These are phyloP conservation scores for Anthracocystis setariae DNA, from an alignment of 1,284 basidiomycete species.

Conservation along the genomic window DNA sequence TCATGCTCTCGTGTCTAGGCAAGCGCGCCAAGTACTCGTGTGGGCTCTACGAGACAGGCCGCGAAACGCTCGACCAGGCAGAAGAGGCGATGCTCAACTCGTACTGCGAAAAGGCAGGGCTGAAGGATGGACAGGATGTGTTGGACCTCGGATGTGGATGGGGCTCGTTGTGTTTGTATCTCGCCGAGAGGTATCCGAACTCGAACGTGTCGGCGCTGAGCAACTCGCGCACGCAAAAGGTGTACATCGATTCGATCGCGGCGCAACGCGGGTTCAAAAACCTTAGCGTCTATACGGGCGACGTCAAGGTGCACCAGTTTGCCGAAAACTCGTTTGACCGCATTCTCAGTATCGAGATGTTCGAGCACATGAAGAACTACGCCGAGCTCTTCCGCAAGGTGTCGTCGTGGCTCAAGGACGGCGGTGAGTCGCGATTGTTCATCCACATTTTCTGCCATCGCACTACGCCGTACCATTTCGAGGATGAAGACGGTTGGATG, in stretches of 20 bases:
- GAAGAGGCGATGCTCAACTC: conserved; percentile 76
- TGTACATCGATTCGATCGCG: conserved; percentile 75
- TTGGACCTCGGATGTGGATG: conserved; percentile 82
- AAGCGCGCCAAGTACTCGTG: conserved; percentile 68
- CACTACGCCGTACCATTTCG: conserved; percentile 76
- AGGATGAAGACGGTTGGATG: conserved; percentile 78
- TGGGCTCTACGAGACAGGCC: conserved; percentile 77
- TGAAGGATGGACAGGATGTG: conserved; percentile 76
- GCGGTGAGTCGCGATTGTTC: conserved; percentile 73
- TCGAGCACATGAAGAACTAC: conserved; percentile 76
- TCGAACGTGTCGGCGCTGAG: conserved; percentile 76
- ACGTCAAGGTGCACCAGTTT: conserved; percentile 78
- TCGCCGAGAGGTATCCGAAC: conserved; percentile 80
- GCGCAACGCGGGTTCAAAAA: conserved; percentile 74
- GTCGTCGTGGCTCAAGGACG: conserved; percentile 74
- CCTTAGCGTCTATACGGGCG: conserved; percentile 76
- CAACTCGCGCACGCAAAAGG: conserved; percentile 79
- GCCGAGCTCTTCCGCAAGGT: conserved; percentile 76
- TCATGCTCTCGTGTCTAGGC: conserved; percentile 60
- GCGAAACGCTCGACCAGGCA: conserved; percentile 76
- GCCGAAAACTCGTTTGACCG: conserved; percentile 73
- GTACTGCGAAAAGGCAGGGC: conserved; percentile 77
- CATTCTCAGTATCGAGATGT: conserved; percentile 83
- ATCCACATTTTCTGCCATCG: conserved; percentile 80
- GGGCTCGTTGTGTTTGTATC: conserved; percentile 78